Percentiles rank a stretch among this genome's conserved stretches.
Evolutionary conservation across 768 basidiomycete species (phyloP).

Genomic region (Boletus rex-veris): DNA sequence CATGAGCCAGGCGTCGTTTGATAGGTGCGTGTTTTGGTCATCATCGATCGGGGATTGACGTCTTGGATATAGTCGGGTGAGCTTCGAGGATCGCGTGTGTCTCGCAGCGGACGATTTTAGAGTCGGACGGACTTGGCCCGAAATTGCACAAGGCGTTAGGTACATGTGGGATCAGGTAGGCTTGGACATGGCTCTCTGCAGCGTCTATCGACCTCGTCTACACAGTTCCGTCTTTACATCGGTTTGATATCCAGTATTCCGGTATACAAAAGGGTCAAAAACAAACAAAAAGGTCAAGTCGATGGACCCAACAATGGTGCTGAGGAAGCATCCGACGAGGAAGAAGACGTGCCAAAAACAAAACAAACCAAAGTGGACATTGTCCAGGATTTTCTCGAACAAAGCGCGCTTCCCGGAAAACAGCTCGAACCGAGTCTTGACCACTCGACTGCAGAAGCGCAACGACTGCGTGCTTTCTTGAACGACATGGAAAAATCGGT

Average conservation of each 20-base stretch:
- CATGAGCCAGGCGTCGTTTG: conserved; percentile 12
- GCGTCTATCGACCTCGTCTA: neutral
- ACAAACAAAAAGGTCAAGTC: conserved; percentile 13
- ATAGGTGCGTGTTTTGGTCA: conserved; percentile 23
- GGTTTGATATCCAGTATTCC: conserved; percentile 30
- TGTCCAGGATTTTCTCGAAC: conserved; percentile 30
- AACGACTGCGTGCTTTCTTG: conserved; percentile 48
- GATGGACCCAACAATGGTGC: conserved; percentile 30
- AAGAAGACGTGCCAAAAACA: conserved; percentile 22
- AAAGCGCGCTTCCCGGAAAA: conserved; percentile 28
- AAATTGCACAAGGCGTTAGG: conserved; percentile 27
- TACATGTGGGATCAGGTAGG: conserved; percentile 31
- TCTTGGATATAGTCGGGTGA: conserved; percentile 2
- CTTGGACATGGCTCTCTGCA: neutral
- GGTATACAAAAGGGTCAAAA: conserved; percentile 29
- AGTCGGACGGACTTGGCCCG: conserved; percentile 31
- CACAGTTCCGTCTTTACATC: conserved; percentile 33
- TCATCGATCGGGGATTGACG: neutral
- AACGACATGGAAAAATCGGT: conserved; percentile 56
- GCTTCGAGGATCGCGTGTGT: conserved; percentile 21
- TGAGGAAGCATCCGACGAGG: conserved; percentile 29
- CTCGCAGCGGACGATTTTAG: conserved; percentile 32
- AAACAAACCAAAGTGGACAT: conserved; percentile 19
- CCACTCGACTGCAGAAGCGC: conserved; percentile 7
- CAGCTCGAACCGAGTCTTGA: conserved; percentile 22